These are phyloP conservation scores for Filosporella fistucella DNA, from an alignment of 495 filamentous ascomycete species.

Conservation along the genomic window DNA sequence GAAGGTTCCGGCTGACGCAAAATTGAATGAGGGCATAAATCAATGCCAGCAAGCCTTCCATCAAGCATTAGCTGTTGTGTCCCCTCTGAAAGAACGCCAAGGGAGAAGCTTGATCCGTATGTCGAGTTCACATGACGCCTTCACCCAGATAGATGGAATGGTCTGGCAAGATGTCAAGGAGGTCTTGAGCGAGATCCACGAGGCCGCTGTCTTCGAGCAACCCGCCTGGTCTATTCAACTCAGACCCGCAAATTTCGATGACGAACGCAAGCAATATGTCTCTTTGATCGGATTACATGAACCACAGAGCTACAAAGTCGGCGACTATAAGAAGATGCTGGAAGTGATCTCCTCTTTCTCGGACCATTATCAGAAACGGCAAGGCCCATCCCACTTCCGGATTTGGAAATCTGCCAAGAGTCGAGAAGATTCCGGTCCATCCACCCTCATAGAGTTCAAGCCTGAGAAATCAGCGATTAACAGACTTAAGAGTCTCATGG, in stretches of 20 bases:
- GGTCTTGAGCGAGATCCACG: neutral
- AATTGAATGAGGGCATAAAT: conserved; percentile 5
- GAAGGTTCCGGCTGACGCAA: conserved; percentile 8
- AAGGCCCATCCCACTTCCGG: neutral
- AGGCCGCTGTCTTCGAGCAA: neutral
- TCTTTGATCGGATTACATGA: neutral
- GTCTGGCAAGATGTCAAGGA: conserved; percentile 5
- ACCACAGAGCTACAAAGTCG: neutral
- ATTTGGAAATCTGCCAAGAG: conserved; percentile 5
- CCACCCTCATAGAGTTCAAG: neutral
- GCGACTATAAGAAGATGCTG: neutral
- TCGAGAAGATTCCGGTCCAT: neutral
- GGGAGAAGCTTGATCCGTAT: no score
- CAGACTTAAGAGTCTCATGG: neutral
- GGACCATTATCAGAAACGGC: neutral
- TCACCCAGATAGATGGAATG: neutral
- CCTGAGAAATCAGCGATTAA: neutral
- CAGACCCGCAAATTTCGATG: neutral
- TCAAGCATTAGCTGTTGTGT: conserved; percentile 11
- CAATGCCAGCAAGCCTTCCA: conserved; percentile 12
- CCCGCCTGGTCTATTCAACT: neutral
- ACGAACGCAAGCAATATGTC: neutral
- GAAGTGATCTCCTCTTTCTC: neutral
- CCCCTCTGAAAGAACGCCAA: neutral
- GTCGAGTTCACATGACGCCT: neutral